Evolutionary conservation across 495 filamentous ascomycete genomes (phyloP).

Genomic region (Staphylotrichum tortipilum): DNA sequence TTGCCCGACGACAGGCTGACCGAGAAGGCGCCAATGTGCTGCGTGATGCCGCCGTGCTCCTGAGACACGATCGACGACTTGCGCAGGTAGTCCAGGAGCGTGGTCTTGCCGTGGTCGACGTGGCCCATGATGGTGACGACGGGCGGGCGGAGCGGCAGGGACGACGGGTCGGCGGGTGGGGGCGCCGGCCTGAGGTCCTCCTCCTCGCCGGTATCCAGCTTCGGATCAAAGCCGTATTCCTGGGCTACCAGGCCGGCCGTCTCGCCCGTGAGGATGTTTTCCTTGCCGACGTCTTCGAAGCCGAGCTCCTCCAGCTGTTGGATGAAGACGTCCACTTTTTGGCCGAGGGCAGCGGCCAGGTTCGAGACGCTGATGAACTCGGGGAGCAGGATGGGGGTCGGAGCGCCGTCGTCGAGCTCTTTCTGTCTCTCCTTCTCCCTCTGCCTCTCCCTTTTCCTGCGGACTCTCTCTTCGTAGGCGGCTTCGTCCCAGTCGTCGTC

Average conservation of each 20-base stretch:
- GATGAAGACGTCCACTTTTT: slow-evolving; percentile 63
- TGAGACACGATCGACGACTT: slow-evolving; percentile 83
- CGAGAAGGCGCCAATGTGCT: slow-evolving; percentile 98
- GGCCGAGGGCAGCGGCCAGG: slow-evolving; percentile 66
- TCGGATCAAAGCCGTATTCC: slow-evolving; percentile 89
- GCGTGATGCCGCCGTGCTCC: slow-evolving; percentile 96
- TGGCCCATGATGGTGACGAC: slow-evolving; percentile 99
- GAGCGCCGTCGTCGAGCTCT: slow-evolving; percentile 1
- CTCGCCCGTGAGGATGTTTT: slow-evolving; percentile 81
- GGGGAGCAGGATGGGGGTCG: slow-evolving; percentile 59
- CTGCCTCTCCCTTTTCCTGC: slow-evolving; percentile 21
- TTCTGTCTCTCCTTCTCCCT: slow-evolving; percentile 25
- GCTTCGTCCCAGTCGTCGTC: slow-evolving; percentile 34
- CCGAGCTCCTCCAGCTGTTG: slow-evolving; percentile 67
- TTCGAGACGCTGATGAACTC: slow-evolving; percentile 85
- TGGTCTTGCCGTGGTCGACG: slow-evolving; percentile 98
- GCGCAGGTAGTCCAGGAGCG: slow-evolving; percentile 86
- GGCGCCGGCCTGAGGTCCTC: slow-evolving; percentile 69
- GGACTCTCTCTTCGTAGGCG: slow-evolving; percentile 28
- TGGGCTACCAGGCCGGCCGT: slow-evolving; percentile 82
- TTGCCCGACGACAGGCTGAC: slow-evolving; percentile 79
- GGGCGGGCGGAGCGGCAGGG: slow-evolving; percentile 68
- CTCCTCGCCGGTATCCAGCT: slow-evolving; percentile 57
- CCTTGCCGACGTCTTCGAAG: slow-evolving; percentile 70
- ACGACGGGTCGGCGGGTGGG: slow-evolving; percentile 59